Base-by-base conservation (phyloP, 495 filamentous ascomycete genomes). In the Tuber microsphaerosporum region DNA sequence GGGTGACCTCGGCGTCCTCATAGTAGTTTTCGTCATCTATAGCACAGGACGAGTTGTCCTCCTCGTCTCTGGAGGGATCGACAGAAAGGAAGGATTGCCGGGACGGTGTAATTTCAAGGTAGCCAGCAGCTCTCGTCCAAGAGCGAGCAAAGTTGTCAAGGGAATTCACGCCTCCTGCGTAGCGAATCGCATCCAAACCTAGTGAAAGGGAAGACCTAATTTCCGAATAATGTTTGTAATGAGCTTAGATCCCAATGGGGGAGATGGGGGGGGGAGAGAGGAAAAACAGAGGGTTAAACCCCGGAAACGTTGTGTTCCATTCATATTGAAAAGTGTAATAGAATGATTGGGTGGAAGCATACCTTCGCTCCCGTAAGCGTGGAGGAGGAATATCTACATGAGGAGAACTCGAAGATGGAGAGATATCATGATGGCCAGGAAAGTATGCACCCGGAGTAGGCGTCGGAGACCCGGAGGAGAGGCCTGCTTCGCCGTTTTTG, bases 141-240 rank as follows among this genome's bases (percentile, higher is more conserved):
- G 92, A 96, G 69, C 92, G 89, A 70, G 95, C 92, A 83, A 99
- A 99, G 81, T 94, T 97, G 79, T 96, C 90, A 79, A 98, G 90
- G 82, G 92, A 95, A 83, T 99, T 99, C 71, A 93, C 91, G 43
- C 95, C 95, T 61, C 95, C 95, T 19, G 90, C 92, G 72, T 96
- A 90, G 76, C 91, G 87, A 39, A 97, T 77, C 68, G 88, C 86
- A 68, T 88, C 85, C 48, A 94, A 84, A 48, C 91, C 89, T 81
- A 92, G 86, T 65, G 92, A 92, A 79, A 95, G 86, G 26, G 94
- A 97, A 5, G 92, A 92, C 81, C 89, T 89, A 76, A 44, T 46
- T 74, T 77, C 78, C 71, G 20, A 74, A 65, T 45, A 43, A 43
- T 26, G 69, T 75, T 76, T 74, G 71, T 39, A 76, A 71, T 56